These are phyloP conservation scores for Collariella sp. DNA, from an alignment of 495 filamentous ascomycete species.

Conservation along the genomic window DNA sequence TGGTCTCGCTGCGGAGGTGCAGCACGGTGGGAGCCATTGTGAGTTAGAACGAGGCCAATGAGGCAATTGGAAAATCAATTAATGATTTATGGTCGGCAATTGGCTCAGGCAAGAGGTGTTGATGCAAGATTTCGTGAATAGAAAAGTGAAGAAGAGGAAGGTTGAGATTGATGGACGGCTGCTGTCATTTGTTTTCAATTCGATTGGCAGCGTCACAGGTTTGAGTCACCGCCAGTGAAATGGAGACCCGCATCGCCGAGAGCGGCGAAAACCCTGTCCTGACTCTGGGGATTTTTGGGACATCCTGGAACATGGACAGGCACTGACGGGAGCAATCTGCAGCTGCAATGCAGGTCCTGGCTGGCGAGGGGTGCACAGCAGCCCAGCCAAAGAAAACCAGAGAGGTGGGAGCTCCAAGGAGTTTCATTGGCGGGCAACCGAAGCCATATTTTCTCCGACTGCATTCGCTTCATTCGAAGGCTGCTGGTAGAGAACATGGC, in stretches of 20 bases:
- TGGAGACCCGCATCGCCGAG: conserved; percentile 7
- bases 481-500: too few relatives aligned
- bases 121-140: too few relatives aligned
- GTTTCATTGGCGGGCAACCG: too few relatives aligned
- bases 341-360: neutral
- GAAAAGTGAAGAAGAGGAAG: neutral
- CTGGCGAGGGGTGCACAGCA: too few relatives aligned
- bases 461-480: too few relatives aligned
- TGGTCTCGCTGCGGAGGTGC: conserved; percentile 42
- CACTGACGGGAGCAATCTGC: too few relatives aligned
- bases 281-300: conserved; percentile 1
- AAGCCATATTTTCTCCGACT: too few relatives aligned
- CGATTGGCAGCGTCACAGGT: neutral
- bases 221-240: conserved; percentile 15
- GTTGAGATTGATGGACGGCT: neutral
- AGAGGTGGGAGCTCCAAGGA: too few relatives aligned
- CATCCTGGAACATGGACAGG: too few relatives aligned
- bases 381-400: too few relatives aligned
- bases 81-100: neutral
- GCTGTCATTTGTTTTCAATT: neutral
- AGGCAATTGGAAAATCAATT: neutral
- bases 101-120: neutral
- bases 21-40: conserved; percentile 35
- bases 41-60: neutral
- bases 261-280: conserved; percentile 16